Evolutionary conservation across 768 basidiomycete genomes (phyloP).

Genomic region (Suillus lakei): DNA sequence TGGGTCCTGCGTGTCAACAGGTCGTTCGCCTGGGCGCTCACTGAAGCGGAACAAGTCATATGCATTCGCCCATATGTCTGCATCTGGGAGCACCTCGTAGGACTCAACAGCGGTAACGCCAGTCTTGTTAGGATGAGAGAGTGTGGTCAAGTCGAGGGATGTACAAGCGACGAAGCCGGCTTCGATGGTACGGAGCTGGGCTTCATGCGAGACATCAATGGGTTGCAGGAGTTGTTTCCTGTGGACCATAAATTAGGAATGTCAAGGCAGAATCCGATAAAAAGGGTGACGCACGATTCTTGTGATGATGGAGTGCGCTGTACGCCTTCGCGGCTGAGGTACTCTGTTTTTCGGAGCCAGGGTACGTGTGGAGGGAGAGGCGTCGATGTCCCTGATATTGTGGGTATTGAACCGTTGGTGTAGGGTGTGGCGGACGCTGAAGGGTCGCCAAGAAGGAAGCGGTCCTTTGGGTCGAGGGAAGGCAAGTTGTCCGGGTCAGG

Average conservation of each 20-base stretch:
- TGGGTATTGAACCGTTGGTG: constrained; percentile 41
- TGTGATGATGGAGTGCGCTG: constrained; percentile 45
- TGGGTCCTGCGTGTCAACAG: constrained; percentile 73
- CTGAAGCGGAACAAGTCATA: constrained; percentile 88
- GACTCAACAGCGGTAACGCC: constrained; percentile 77
- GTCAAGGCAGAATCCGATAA: background rate
- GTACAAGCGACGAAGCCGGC: constrained; percentile 68
- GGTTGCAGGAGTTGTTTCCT: constrained; percentile 52
- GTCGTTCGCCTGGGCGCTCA: constrained; percentile 82
- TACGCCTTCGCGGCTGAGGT: constrained; percentile 69
- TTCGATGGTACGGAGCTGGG: constrained; percentile 81
- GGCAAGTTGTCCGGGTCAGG: constrained; percentile 66
- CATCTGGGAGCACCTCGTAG: constrained; percentile 84
- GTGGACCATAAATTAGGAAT: constrained; percentile 20
- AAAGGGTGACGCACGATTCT: constrained; percentile 55
- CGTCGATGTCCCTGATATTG: constrained; percentile 45
- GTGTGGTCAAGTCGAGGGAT: constrained; percentile 56
- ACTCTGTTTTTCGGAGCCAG: constrained; percentile 94
- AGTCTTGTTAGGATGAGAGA: constrained; percentile 83
- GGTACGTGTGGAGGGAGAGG: constrained; percentile 68
- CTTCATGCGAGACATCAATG: constrained; percentile 74
- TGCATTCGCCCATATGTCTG: constrained; percentile 87
- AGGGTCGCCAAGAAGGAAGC: constrained; percentile 74
- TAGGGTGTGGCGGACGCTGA: constrained; percentile 49
- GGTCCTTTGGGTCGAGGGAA: constrained; percentile 73